Evolutionary conservation across 768 basidiomycete species (phyloP), one percentile per base, ranked within the genome.

Genomic region (Agaricus blazei): DNA sequence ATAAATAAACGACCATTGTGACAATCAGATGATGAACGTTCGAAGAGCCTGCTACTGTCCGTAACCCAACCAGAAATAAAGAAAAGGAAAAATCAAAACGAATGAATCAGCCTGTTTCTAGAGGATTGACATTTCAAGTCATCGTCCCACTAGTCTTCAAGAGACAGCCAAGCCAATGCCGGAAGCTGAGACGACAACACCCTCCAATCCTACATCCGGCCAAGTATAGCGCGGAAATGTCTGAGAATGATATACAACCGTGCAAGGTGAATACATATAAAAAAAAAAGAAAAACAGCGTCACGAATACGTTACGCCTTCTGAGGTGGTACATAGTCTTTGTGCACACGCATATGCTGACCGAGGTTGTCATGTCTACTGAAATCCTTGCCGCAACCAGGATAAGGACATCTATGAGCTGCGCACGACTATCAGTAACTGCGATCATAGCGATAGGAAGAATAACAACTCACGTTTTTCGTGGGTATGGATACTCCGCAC

Each of bases 401-500:
- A 67, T 84, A 83, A 24, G 85, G 84, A 70, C 92, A 94, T 63
- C 81, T 81, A 70, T 88, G 88, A 55, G 93, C 92, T 93, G 65
- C 29, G 58, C 48, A 34, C 31, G 19, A 15, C 23, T 23, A 58
- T 54, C 44, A 62, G 31, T 60, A 34, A 58, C 19, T 49, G 36
- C 61, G 50, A 38, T 56, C 12, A 12, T 56, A 52, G 14, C 52
- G 48, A 28, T 46, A 41, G 50, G 48, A 12, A 34, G 31, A 59
- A 48, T 54, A 57, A 12, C 28, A 19, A 80, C 90, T 69, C 65
- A 94, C 93, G 93, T 75, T 92, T 93, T 67, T 94, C 92, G 68
- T 93, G 82, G 24, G 93, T 93, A 70, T 95, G 93, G 52, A 95
- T 92, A 64, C 87, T 88, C 61, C 90, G 72, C 40, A 94, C 80